Conservation (phyloP, 257 asterid genomes). For the Dorcoceras hygrometricum region DNA sequence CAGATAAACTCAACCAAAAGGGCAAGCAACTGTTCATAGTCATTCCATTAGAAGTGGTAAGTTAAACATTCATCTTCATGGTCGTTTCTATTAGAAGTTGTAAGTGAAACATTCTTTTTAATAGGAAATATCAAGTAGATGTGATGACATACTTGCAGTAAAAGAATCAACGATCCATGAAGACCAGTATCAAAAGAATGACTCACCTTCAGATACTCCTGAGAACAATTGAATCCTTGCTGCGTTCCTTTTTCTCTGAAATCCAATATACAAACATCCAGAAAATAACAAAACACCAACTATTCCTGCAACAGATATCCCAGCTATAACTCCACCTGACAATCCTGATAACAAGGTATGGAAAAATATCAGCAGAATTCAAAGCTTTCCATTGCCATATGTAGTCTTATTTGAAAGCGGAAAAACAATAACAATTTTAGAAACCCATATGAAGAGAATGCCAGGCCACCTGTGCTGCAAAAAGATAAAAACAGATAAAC, state of each 20-base stretch:
- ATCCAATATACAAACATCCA: constrained; percentile 45
- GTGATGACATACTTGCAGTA: constrained; percentile 14
- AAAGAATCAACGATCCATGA: constrained; percentile 28
- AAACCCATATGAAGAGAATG: constrained; percentile 38
- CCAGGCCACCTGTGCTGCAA: constrained; percentile 70
- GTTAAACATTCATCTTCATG: too few species aligned
- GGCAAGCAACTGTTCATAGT: too few species aligned
- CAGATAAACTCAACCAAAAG: too few species aligned
- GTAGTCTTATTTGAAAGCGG: constrained; percentile 21
- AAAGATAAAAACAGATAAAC: constrained; percentile 9
- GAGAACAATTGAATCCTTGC: constrained; percentile 40
- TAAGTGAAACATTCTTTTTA: constrained; percentile 1
- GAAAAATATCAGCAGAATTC: constrained; percentile 25
- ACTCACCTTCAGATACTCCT: constrained; percentile 41
- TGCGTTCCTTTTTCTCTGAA: constrained; percentile 47
- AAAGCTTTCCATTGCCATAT: constrained; percentile 13
- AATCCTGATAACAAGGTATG: constrained; percentile 51
- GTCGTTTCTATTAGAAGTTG: too few species aligned
- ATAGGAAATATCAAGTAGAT: constrained; percentile 6
- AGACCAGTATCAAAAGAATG: constrained; percentile 28
- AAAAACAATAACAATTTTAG: constrained; percentile 28
- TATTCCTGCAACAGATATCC: constrained; percentile 51
- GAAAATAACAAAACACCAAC: constrained; percentile 45
- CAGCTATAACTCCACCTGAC: constrained; percentile 71
- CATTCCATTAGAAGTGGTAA: background rate